A percentile compares a stretch with the other conserved stretches of the same genome.
phyloP scores from a whole-genome alignment of 257 asterid species.

The Nicotiana otophora region DNA sequence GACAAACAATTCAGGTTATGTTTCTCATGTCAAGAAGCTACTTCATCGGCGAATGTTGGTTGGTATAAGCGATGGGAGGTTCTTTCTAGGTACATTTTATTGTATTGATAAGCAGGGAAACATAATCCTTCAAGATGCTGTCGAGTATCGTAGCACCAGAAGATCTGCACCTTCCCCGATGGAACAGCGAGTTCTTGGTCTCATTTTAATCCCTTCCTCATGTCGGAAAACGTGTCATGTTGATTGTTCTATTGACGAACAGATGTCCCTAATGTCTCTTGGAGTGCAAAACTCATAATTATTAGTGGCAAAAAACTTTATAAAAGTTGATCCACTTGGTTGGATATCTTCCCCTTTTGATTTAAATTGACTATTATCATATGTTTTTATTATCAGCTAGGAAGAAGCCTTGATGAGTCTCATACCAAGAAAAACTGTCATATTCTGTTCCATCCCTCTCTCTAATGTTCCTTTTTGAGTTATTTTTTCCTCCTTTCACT shows the following conservation, averaged over 20 bases:
- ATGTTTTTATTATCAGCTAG: background rate
- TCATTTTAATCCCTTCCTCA: constrained; percentile 72
- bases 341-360: background rate
- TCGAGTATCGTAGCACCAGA: constrained; percentile 83
- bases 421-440: background rate
- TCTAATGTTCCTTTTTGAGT: background rate
- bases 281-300: constrained; percentile 21
- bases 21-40: no score
- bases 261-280: constrained; percentile 51
- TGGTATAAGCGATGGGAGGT: constrained; percentile 79
- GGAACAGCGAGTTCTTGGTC: constrained; percentile 86
- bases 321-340: background rate
- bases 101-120: constrained; percentile 91
- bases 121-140: constrained; percentile 86
- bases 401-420: background rate
- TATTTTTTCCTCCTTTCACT: background rate
- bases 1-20: background rate
- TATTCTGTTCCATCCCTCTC: background rate
- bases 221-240: constrained; percentile 70
- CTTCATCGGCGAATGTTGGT: no score
- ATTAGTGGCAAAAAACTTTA: background rate
- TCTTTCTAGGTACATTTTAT: constrained; percentile 73
- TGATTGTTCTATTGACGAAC: constrained; percentile 71
- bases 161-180: constrained; percentile 65
- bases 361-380: background rate